phyloP scores from a whole-genome alignment of 2,329 filamentous ascomycete genomes.

The Phaeosphaeria sp. region DNA sequence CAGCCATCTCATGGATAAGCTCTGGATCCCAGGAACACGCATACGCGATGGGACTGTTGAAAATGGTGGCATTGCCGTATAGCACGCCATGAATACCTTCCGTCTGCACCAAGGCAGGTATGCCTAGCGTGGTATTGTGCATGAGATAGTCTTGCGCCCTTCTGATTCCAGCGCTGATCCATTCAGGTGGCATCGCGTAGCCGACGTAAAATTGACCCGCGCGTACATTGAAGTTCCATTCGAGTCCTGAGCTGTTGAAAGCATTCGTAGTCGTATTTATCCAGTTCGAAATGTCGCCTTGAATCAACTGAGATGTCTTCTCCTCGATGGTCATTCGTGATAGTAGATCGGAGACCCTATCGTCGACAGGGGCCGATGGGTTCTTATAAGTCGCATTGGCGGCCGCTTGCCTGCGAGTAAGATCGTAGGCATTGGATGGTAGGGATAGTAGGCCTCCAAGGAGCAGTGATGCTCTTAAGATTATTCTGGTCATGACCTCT shows the following conservation, averaged over 20 bases:
- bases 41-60: constrained; percentile 77
- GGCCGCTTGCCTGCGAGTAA: constrained; percentile 35
- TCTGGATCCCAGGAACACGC: constrained; percentile 74
- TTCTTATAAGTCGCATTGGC: constrained; percentile 65
- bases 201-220: constrained; percentile 78
- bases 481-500: constrained; percentile 18
- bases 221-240: constrained; percentile 69
- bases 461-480: constrained; percentile 19
- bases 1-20: constrained; percentile 71
- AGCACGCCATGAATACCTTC: constrained; percentile 79
- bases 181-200: constrained; percentile 68
- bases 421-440: constrained; percentile 29
- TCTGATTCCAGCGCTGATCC: constrained; percentile 68
- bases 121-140: constrained; percentile 70
- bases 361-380: constrained; percentile 66
- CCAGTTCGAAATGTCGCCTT: constrained; percentile 75
- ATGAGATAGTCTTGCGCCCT: constrained; percentile 72
- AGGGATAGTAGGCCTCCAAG: constrained; percentile 20
- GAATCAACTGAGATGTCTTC: constrained; percentile 70
- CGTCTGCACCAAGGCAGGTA: constrained; percentile 75
- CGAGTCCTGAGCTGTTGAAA: constrained; percentile 73
- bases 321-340: constrained; percentile 77
- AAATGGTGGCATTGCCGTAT: constrained; percentile 76
- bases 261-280: constrained; percentile 70
- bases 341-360: constrained; percentile 71